These are phyloP conservation scores for Diplodia scrobiculata DNA, from an alignment of 2,329 filamentous ascomycete genomes.

Conservation along the genomic window DNA sequence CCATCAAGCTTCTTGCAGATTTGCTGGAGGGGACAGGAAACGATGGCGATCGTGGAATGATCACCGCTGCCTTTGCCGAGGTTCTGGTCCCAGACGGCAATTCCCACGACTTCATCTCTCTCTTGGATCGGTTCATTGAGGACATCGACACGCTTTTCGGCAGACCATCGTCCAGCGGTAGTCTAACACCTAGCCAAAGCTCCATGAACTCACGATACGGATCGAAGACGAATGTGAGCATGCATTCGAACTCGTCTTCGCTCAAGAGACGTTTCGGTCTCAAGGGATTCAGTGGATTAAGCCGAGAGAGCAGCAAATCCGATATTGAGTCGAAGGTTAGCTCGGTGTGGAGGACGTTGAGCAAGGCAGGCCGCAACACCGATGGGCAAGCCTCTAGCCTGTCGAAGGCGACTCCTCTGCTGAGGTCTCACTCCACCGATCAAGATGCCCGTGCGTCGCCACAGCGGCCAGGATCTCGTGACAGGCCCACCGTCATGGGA, in stretches of 20 bases:
- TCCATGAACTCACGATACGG: slow-evolving; percentile 61
- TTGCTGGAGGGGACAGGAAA: slow-evolving; percentile 87
- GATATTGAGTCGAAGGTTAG: slow-evolving; percentile 68
- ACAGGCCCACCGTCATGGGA: slow-evolving; percentile 54
- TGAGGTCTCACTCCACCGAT: slow-evolving; percentile 78
- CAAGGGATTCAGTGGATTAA: slow-evolving; percentile 64
- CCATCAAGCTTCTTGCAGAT: slow-evolving; percentile 84
- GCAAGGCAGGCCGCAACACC: slow-evolving; percentile 69
- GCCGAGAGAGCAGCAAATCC: slow-evolving; percentile 77
- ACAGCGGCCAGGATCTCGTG: slow-evolving; percentile 58
- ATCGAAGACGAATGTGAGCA: slow-evolving; percentile 66
- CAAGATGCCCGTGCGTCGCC: slow-evolving; percentile 55
- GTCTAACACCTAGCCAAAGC: slow-evolving; percentile 56
- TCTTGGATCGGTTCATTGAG: slow-evolving; percentile 84
- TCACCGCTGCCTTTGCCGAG: slow-evolving; percentile 88
- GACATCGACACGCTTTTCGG: slow-evolving; percentile 89
- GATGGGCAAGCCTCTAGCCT: slow-evolving; percentile 64
- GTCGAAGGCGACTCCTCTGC: slow-evolving; percentile 63
- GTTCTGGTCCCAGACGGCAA: slow-evolving; percentile 76
- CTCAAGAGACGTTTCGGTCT: slow-evolving; percentile 76
- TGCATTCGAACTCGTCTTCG: slow-evolving; percentile 80
- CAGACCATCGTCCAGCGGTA: slow-evolving; percentile 52
- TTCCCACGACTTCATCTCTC: slow-evolving; percentile 80
- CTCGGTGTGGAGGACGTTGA: slow-evolving; percentile 84
- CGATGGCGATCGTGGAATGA: slow-evolving; percentile 82